Evolutionary conservation across 1,284 basidiomycete genomes (phyloP).

Genomic region (Bjerkandera adusta): DNA sequence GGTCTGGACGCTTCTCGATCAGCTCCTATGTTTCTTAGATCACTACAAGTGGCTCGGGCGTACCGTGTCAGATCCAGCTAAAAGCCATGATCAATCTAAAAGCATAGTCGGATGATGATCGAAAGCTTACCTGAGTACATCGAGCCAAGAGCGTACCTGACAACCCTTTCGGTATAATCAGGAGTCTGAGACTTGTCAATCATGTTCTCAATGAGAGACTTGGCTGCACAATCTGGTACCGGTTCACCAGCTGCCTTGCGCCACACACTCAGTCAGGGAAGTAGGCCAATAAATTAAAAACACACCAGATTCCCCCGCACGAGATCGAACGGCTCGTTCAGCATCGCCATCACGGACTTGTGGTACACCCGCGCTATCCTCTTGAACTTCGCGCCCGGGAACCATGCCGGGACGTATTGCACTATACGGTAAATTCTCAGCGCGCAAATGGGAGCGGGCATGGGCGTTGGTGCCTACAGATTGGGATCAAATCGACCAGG

Average conservation of each 20-base stretch:
- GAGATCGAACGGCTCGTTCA: conserved; percentile 12
- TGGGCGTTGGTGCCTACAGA: conserved; percentile 21
- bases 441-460: not conserved
- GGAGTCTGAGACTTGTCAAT: not conserved
- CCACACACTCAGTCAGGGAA: no score
- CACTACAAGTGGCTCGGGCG: not conserved
- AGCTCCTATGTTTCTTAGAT: not conserved
- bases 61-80: conserved; percentile 20
- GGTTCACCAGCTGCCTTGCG: not conserved
- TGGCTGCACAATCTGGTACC: conserved; percentile 1
- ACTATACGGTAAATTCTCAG: conserved; percentile 16
- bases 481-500: conserved; percentile 25
- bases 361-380: conserved; percentile 38
- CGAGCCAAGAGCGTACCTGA: not conserved
- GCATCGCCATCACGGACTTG: conserved; percentile 9
- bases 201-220: conserved; percentile 1
- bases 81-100: conserved; percentile 8
- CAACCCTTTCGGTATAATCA: conserved; percentile 7
- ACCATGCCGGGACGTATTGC: conserved; percentile 36
- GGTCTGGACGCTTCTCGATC: conserved; percentile 13
- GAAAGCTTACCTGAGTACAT: conserved; percentile 10
- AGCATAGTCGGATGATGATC: not conserved
- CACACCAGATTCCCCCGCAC: conserved; percentile 12
- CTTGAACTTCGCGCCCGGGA: conserved; percentile 40
- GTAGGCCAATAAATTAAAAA: not conserved